Evolutionary conservation across 305 asterid genomes (phyloP).

Genomic region (Fraxinus albicans): DNA sequence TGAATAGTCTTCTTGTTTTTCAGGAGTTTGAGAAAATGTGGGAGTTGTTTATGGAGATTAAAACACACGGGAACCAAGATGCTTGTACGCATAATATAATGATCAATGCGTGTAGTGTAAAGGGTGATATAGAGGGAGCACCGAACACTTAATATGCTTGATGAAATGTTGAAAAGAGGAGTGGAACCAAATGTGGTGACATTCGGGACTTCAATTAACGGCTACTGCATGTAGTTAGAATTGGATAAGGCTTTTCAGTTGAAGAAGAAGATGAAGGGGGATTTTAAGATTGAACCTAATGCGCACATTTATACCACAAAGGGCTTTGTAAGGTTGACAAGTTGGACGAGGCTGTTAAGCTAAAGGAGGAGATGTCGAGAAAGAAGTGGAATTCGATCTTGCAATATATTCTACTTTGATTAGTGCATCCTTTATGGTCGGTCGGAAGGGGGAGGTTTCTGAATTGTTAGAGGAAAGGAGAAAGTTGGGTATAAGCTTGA

Average conservation of each 20-base stretch:
- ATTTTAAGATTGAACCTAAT: slow-evolving; percentile 44
- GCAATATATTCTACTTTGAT: slow-evolving; percentile 68
- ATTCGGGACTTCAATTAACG: slow-evolving; percentile 63
- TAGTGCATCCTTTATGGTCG: slow-evolving; percentile 48
- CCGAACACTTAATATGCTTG: slow-evolving; percentile 48
- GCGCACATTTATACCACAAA: slow-evolving; percentile 53
- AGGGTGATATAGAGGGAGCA: slow-evolving; percentile 31
- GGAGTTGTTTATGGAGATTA: slow-evolving; percentile 34
- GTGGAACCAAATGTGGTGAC: slow-evolving; percentile 60
- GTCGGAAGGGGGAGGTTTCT: slow-evolving; percentile 44
- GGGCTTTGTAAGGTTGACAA: slow-evolving; percentile 47
- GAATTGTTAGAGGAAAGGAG: slow-evolving; percentile 56
- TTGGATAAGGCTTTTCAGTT: slow-evolving; percentile 46
- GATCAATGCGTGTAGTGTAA: slow-evolving; percentile 41
- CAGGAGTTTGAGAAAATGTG: slow-evolving; percentile 47
- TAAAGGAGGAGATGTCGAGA: slow-evolving; percentile 65
- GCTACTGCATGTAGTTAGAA: slow-evolving; percentile 41
- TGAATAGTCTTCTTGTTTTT: slow-evolving; percentile 51
- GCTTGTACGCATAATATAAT: slow-evolving; percentile 59
- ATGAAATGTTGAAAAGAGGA: slow-evolving; percentile 63
- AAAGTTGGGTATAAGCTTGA: slow-evolving; percentile 51
- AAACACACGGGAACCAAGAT: slow-evolving; percentile 44
- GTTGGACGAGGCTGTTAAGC: slow-evolving; percentile 41
- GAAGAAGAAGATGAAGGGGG: slow-evolving; percentile 58
- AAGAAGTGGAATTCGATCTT: slow-evolving; percentile 49